Evolutionary conservation across 768 basidiomycete genomes (phyloP).

Genomic region (Scleroderma citrinum): DNA sequence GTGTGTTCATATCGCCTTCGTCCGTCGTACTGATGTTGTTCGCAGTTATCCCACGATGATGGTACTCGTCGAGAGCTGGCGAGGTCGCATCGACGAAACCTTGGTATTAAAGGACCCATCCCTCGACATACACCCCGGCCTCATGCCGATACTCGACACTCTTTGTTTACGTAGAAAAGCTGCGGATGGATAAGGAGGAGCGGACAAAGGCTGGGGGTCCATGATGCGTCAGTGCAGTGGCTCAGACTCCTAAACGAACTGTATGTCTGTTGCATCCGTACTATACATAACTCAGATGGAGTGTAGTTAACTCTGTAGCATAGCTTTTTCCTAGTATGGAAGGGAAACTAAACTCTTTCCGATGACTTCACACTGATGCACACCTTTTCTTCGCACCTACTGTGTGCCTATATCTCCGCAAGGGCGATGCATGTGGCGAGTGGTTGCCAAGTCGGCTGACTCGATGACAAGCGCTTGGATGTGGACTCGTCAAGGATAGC

Average conservation of each 20-base stretch:
- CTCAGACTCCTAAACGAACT: too few species aligned
- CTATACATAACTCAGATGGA: too few species aligned
- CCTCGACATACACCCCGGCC: constrained; percentile 14
- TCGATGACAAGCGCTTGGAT: not conserved
- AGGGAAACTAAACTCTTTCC: too few species aligned
- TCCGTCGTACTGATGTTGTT: not conserved
- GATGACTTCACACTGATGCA: too few species aligned
- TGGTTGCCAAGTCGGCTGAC: too few species aligned
- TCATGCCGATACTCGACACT: constrained; percentile 24
- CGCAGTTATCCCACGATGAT: constrained; percentile 18
- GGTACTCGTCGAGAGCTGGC: constrained; percentile 10
- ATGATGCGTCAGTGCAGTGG: not conserved
- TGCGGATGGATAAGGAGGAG: constrained; percentile 21
- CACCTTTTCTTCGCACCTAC: too few species aligned
- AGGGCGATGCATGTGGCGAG: too few species aligned
- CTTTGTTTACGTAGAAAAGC: constrained; percentile 29
- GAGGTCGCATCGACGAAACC: constrained; percentile 14
- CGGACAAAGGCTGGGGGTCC: not conserved
- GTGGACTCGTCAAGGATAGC: too few species aligned
- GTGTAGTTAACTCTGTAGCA: too few species aligned
- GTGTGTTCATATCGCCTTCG: constrained; percentile 7
- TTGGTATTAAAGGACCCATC: constrained; percentile 18
- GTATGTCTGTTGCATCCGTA: too few species aligned
- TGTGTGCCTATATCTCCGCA: too few species aligned
- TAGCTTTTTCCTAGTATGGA: too few species aligned